phyloP scores from a whole-genome alignment of 805 yeast species.

The Schwanniomyces sp. region DNA sequence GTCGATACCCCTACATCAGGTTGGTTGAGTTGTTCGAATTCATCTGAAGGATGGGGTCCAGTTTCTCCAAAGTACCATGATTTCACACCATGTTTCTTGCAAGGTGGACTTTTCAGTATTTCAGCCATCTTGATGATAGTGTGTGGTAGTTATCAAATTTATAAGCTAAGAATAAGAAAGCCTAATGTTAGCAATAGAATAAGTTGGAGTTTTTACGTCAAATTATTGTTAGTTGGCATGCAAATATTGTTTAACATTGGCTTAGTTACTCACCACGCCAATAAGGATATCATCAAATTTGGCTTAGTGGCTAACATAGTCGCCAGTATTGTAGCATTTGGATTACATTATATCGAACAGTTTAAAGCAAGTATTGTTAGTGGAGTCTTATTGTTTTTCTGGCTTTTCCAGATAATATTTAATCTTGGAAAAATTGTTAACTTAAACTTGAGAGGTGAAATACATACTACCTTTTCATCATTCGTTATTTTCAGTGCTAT shows the following conservation, averaged over 20 bases:
- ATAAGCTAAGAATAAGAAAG: slow-evolving; percentile 26
- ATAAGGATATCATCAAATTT: slow-evolving; percentile 22
- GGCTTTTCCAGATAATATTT: slow-evolving; percentile 60
- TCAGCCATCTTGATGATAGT: slow-evolving; percentile 44
- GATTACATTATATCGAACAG: slow-evolving; percentile 71
- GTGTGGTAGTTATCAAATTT: slow-evolving; percentile 40
- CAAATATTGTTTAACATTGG: slow-evolving; percentile 39
- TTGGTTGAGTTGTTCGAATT: slow-evolving; percentile 14
- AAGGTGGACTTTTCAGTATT: slow-evolving; percentile 46
- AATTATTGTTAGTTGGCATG: slow-evolving; percentile 36
- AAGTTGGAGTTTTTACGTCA: slow-evolving; percentile 41
- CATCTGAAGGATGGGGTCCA: slow-evolving; percentile 45
- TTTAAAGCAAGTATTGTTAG: slow-evolving; percentile 63
- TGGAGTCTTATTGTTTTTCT: slow-evolving; percentile 69
- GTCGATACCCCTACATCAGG: background rate
- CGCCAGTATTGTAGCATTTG: slow-evolving; percentile 51
- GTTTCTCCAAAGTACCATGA: slow-evolving; percentile 47
- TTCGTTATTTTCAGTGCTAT: slow-evolving; percentile 32
- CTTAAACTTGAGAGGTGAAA: slow-evolving; percentile 33
- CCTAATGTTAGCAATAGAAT: slow-evolving; percentile 26
- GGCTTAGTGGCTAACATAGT: slow-evolving; percentile 28
- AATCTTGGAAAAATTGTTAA: slow-evolving; percentile 47
- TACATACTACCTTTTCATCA: slow-evolving; percentile 16
- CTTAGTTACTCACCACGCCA: slow-evolving; percentile 13
- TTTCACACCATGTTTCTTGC: slow-evolving; percentile 59